Conservation (phyloP, 1,284 basidiomycete species). For the Fomitopsis pinicola region DNA sequence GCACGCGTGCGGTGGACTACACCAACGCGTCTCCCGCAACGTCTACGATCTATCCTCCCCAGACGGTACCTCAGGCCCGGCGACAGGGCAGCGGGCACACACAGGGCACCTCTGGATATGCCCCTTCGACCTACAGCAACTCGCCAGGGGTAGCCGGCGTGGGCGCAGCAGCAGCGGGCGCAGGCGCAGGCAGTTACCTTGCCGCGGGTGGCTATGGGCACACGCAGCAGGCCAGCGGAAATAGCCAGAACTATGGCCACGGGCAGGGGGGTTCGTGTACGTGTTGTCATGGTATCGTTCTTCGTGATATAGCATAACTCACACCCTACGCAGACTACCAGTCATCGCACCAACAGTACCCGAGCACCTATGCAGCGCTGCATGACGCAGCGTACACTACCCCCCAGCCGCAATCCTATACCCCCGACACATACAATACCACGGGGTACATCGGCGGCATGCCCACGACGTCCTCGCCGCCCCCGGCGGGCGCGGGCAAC, state of each 20-base stretch:
- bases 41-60: conserved; percentile 39
- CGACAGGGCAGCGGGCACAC: conserved; percentile 41
- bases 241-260: conserved; percentile 47
- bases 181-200: conserved; percentile 12
- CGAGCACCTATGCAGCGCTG: conserved; percentile 35
- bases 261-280: conserved; percentile 51
- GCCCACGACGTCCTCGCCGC: conserved; percentile 17
- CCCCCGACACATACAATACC: conserved; percentile 37
- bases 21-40: conserved; percentile 40
- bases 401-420: conserved; percentile 32
- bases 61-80: conserved; percentile 21
- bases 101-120: conserved; percentile 33
- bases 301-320: neutral
- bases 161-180: conserved; percentile 16
- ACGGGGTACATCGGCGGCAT: conserved; percentile 24
- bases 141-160: conserved; percentile 12
- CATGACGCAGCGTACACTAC: conserved; percentile 47
- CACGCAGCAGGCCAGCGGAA: conserved; percentile 28
- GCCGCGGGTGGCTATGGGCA: conserved; percentile 22
- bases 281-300: conserved; percentile 17
- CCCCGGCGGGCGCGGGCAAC: conserved; percentile 14
- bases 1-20: conserved; percentile 70
- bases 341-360: conserved; percentile 46
- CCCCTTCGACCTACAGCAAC: conserved; percentile 28
- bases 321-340: conserved; percentile 41